Base-by-base conservation (phyloP, 2,329 filamentous ascomycete genomes). In the Balansia obtecta region DNA sequence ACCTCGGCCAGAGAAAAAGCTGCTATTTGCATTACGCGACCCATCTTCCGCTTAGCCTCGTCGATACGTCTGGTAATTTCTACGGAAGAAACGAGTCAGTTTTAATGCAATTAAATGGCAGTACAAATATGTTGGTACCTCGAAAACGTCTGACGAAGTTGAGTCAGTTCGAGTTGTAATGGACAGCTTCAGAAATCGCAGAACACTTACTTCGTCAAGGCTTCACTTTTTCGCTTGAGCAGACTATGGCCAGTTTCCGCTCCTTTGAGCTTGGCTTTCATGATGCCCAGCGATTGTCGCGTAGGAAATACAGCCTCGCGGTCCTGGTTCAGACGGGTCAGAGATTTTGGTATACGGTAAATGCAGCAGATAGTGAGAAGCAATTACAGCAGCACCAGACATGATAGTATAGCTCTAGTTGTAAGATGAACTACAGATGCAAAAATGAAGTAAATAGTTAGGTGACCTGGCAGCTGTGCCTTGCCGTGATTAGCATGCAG, bases 1-100 rank as follows among this genome's bases (percentile, higher is more conserved):
- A 98, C 93, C 72, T 97, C 93, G 53, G 93, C 93, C 16, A 98
- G 79, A 42, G 91, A 97, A 71, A 98, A 97, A 44, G 93, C 90
- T 40, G 93, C 93, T 63, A 98, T 95, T 69, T 97, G 91, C 93
- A 98, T 98, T 38, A 98, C 93, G 34, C 91, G 82, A 52, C 93
- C 93, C 91, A 98, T 98, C 75, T 98, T 98, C 61, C 90, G 86
- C 71, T 98, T 98, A 41, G 93, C 93, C 69, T 98, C 93, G 72
- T 98, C 91, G 69, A 98, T 98, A 63, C 93, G 86, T 66, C 83
- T 82, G 46, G 93, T 96, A 63, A 98, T 98, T 63, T 98, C 93
- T 88, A 65, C 57, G 18, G 37, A 12, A 40, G 20, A 32, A 16
- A 18, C 10, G 27, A 37, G 16, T 39, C 49, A 46, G 54, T 42